Base-by-base conservation (phyloP, 116 monocot species). In the Zostera marina region DNA sequence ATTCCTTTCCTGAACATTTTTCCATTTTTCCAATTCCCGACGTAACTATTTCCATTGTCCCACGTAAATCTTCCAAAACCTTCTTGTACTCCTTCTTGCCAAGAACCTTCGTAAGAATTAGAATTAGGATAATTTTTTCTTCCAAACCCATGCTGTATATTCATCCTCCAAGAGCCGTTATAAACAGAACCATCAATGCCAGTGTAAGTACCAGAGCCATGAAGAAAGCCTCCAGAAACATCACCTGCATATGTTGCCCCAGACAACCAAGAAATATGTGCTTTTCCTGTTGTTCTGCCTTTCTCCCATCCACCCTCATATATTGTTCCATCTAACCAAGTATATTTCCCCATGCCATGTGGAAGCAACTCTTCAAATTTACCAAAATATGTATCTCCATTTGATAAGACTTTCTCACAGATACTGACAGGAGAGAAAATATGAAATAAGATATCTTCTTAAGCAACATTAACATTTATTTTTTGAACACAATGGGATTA, bases 41-140 rank as follows among this genome's bases (percentile, higher is more conserved):
- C 51, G 60, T 94, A 94, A 16, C 58, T 77, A 54, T 75, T 77
- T 43, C 88, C 88, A 63, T 75, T 76, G 47, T 47, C 71, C 94
- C 94, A 94, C 43, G 56, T 72, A 41, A 82, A 88, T 24, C 61
- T 80, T 20, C 94, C 94, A 39, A 71, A 56, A 32, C 88, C 94
- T 75, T 94, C 84, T 63, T 71, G 84, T 48, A 77, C 9, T 39
- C 94, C 94, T 79, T 94, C 88, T 43, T 45, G 79, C 88, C 94
- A 94, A 44, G 65, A 63, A 22, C 94, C 94, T 43, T 94, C 88
- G 44, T 84, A 94, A 69, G 57, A 32, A 68, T 88, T 81, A 24
- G 53, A 77, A 68, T 81, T 84, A 13, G 52, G 25, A 68, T 88
- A 94, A 19, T 14, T 62, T 67, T 88, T 94, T n/a, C 51, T 75